Conservation (phyloP, 2,329 filamentous ascomycete species). For the Aspergillus alliaceus region DNA sequence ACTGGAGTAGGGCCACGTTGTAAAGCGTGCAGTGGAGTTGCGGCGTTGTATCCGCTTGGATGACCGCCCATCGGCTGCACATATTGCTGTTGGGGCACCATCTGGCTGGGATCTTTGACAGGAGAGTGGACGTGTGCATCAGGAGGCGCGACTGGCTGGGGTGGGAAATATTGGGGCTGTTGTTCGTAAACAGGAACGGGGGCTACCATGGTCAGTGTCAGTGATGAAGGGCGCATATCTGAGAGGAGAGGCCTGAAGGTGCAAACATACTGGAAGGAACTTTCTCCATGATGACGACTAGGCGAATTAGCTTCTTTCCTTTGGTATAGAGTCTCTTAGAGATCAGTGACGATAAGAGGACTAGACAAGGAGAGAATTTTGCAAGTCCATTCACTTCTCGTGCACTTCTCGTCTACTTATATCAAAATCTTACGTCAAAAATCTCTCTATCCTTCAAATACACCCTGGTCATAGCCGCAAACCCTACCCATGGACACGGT, state of each 20-base stretch:
- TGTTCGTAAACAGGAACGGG: slow-evolving; percentile 3
- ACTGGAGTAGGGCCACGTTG: slow-evolving; percentile 41
- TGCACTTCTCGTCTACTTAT: not conserved
- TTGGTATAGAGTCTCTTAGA: not conserved
- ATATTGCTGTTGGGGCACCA: not conserved
- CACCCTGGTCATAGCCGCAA: not conserved
- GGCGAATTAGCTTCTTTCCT: not conserved
- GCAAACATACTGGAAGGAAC: not conserved
- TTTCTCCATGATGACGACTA: slow-evolving; percentile 1
- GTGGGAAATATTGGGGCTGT: not conserved
- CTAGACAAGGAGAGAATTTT: too few relatives aligned
- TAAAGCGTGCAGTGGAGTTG: slow-evolving; percentile 26
- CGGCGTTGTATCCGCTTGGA: slow-evolving; percentile 24
- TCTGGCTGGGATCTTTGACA: not conserved
- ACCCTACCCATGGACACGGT: not conserved
- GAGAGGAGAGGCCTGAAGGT: not conserved
- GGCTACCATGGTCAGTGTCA: not conserved
- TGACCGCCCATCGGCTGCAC: slow-evolving; percentile 6
- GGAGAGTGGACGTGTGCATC: not conserved
- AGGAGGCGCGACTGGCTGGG: not conserved
- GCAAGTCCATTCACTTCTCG: not conserved
- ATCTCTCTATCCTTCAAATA: not conserved
- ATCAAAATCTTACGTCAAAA: too few relatives aligned
- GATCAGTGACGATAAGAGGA: too few relatives aligned
- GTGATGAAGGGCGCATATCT: too few relatives aligned